Conservation (phyloP, 306 rosid species). For the Quercus wislizeni region DNA sequence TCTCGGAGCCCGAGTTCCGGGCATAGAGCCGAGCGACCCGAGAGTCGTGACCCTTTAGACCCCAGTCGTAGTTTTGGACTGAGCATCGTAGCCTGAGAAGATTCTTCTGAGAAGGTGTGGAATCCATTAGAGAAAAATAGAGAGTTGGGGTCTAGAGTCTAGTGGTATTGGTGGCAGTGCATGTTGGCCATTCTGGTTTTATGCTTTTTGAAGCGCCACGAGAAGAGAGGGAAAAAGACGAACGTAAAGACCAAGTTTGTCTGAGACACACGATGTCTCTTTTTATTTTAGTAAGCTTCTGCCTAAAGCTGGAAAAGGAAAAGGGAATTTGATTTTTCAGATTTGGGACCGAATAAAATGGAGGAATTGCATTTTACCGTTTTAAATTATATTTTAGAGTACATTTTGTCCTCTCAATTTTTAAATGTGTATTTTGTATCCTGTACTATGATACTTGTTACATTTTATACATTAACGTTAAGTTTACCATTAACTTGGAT, state of each 20-base stretch:
- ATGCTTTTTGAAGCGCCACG: slow-evolving; percentile 38
- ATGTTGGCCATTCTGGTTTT: not conserved
- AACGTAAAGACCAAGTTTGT: too few relatives aligned
- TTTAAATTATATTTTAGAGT: rapidly evolving
- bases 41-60: slow-evolving; percentile 52
- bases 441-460: rapidly evolving
- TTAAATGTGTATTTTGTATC: rapidly evolving
- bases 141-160: not conserved
- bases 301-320: too few relatives aligned
- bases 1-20: slow-evolving; percentile 45
- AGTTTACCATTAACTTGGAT: too few relatives aligned
- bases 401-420: too few relatives aligned
- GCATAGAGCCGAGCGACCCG: slow-evolving; percentile 62
- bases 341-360: too few relatives aligned
- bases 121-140: slow-evolving; percentile 7
- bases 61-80: slow-evolving; percentile 90
- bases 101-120: not conserved
- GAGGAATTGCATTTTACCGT: too few relatives aligned
- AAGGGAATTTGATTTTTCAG: too few relatives aligned
- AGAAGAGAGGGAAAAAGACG: slow-evolving; percentile 22
- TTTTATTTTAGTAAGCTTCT: too few relatives aligned
- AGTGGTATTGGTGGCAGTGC: not conserved
- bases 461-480: rapidly evolving
- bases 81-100: slow-evolving; percentile 60
- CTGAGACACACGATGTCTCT: too few relatives aligned